These are phyloP conservation scores for Dissophora ornata DNA, from an alignment of 192 early-diverging fungal genomes.

Conservation along the genomic window DNA sequence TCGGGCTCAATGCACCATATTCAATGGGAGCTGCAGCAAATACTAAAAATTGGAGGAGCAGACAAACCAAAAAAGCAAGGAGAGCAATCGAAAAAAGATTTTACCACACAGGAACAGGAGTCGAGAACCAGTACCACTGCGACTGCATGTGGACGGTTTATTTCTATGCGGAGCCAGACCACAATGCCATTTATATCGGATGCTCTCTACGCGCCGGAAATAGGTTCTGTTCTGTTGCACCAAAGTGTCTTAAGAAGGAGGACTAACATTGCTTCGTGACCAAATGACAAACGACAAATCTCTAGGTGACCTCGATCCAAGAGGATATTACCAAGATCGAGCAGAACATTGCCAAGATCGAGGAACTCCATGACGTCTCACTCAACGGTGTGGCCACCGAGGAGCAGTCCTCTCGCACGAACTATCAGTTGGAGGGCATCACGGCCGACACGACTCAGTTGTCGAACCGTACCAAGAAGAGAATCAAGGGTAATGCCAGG, in stretches of 20 bases:
- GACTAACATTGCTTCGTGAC: too few relatives aligned
- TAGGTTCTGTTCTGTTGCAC: too few relatives aligned
- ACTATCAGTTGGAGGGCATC: constrained; percentile 51
- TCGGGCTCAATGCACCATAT: constrained; percentile 10
- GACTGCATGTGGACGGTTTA: background rate
- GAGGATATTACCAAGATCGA: constrained; percentile 51
- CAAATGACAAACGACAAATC: background rate
- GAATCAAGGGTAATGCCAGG: constrained; percentile 57
- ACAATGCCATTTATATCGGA: background rate
- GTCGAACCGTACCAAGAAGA: constrained; percentile 58
- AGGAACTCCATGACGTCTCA: constrained; percentile 53
- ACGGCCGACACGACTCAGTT: constrained; percentile 51
- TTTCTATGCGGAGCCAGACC: background rate
- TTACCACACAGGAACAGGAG: constrained; percentile 3
- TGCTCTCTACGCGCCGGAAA: too few relatives aligned
- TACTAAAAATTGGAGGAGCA: background rate
- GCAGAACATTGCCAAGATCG: constrained; percentile 51
- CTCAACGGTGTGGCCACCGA: constrained; percentile 49
- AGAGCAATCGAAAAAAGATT: too few relatives aligned
- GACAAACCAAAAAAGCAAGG: constrained; percentile 18
- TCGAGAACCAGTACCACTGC: constrained; percentile 4
- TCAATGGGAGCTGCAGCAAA: constrained; percentile 14
- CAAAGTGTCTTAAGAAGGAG: too few relatives aligned
- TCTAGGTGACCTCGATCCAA: constrained; percentile 51
- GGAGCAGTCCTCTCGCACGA: constrained; percentile 40